Evolutionary conservation across 352 stramenopile species (phyloP).

Genomic region (Phytophthora ramorum): DNA sequence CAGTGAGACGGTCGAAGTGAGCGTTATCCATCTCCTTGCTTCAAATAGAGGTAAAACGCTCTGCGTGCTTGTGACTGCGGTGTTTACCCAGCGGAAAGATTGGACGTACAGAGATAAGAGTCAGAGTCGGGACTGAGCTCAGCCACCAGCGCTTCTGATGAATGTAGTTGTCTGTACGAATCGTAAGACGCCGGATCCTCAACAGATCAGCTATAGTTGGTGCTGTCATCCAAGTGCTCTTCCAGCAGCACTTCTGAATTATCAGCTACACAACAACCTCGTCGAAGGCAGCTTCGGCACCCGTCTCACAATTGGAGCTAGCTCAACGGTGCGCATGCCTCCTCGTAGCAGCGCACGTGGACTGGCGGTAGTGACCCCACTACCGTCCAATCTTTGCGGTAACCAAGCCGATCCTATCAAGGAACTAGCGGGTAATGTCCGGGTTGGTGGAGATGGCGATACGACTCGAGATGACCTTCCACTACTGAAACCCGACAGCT

Average conservation of each 20-base stretch:
- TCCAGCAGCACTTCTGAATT: slow-evolving; percentile 13
- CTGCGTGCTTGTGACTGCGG: background rate
- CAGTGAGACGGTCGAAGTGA: slow-evolving; percentile 10
- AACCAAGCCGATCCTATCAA: slow-evolving; percentile 3
- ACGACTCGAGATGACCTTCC: slow-evolving; percentile 20
- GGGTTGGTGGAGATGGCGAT: background rate
- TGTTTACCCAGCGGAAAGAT: slow-evolving; percentile 6
- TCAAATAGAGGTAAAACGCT: slow-evolving; percentile 2
- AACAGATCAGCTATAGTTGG: slow-evolving; percentile 10
- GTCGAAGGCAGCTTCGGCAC: slow-evolving; percentile 22
- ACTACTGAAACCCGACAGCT: slow-evolving; percentile 10
- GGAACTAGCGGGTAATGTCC: background rate
- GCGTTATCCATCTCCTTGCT: slow-evolving; percentile 12
- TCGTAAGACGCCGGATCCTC: background rate
- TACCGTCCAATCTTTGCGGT: slow-evolving; percentile 13
- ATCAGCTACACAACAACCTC: slow-evolving; percentile 1
- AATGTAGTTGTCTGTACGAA: background rate
- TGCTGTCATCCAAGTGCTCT: background rate
- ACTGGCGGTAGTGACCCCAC: slow-evolving; percentile 14
- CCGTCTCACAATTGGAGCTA: slow-evolving; percentile 12
- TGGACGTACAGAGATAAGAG: slow-evolving; percentile 21
- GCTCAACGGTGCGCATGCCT: slow-evolving; percentile 22
- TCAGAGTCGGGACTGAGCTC: background rate
- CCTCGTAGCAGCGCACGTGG: slow-evolving; percentile 20
- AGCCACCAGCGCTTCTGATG: background rate